Conservation (phyloP, 805 yeast genomes). For the Kazachstania viticola region DNA sequence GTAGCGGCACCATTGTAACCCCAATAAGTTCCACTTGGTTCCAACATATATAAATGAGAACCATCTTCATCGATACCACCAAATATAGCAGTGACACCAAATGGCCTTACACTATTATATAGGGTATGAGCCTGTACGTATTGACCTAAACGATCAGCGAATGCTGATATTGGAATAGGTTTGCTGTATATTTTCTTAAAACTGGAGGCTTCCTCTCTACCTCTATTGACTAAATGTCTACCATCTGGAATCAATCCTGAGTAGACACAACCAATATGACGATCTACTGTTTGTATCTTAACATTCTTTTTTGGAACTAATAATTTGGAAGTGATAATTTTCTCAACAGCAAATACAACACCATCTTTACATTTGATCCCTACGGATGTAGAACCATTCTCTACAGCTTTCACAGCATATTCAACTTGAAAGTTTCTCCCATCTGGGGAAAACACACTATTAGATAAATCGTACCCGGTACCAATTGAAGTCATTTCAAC, state of each 20-base stretch:
- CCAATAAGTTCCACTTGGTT: conserved; percentile 96
- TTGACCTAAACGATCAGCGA: conserved; percentile 78
- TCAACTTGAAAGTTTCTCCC: conserved; percentile 96
- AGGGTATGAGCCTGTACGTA: conserved; percentile 93
- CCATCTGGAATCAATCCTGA: conserved; percentile 97
- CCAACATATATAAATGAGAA: conserved; percentile 89
- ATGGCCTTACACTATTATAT: conserved; percentile 94
- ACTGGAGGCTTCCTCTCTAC: conserved; percentile 78
- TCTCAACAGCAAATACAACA: conserved; percentile 94
- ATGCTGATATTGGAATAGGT: conserved; percentile 66
- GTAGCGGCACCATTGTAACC: conserved; percentile 96
- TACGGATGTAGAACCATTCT: conserved; percentile 89
- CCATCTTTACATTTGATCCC: conserved; percentile 92
- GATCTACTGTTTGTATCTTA: conserved; percentile 86
- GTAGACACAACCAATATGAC: conserved; percentile 88
- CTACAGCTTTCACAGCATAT: conserved; percentile 95
- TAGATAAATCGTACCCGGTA: conserved; percentile 96
- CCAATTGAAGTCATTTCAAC: conserved; percentile 92
- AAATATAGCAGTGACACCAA: conserved; percentile 83
- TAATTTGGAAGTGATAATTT: conserved; percentile 73
- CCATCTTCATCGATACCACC: conserved; percentile 92
- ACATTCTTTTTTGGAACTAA: conserved; percentile 82
- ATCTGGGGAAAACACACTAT: conserved; percentile 82
- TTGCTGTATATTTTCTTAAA: conserved; percentile 70
- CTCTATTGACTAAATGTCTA: conserved; percentile 81